phyloP scores from a whole-genome alignment of 768 basidiomycete genomes.

The Xerocomellus chrysenteron region DNA sequence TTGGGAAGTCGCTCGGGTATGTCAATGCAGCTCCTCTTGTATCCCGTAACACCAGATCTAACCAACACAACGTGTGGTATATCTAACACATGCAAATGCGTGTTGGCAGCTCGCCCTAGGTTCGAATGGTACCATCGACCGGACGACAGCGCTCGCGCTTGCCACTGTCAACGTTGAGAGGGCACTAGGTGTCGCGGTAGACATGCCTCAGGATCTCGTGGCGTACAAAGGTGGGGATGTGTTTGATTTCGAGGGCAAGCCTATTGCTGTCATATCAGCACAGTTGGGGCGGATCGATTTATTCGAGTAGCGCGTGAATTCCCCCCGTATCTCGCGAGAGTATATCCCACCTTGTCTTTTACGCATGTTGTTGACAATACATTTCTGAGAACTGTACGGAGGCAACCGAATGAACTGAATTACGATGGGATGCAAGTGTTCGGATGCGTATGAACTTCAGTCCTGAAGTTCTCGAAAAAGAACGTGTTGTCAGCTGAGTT shows the following conservation, averaged over 20 bases:
- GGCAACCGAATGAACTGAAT: too few relatives aligned
- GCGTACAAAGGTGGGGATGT: constrained; percentile 39
- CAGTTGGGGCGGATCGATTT: constrained; percentile 22
- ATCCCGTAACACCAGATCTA: not conserved
- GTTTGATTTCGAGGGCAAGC: constrained; percentile 39
- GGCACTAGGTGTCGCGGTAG: constrained; percentile 36
- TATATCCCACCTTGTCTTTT: not conserved
- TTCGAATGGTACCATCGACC: constrained; percentile 38
- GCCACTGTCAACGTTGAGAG: constrained; percentile 43
- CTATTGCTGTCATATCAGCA: constrained; percentile 37
- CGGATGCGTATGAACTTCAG: too few relatives aligned
- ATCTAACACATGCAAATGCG: not conserved
- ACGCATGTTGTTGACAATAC: not conserved
- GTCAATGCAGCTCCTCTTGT: not conserved
- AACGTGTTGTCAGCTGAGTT: too few relatives aligned
- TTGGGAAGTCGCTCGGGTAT: constrained; percentile 41
- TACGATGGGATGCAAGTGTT: too few relatives aligned
- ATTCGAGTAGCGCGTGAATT: constrained; percentile 6
- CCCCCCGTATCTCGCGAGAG: not conserved
- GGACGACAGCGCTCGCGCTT: constrained; percentile 36
- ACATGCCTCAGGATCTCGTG: constrained; percentile 36
- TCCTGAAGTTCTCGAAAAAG: too few relatives aligned
- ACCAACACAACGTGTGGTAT: not conserved
- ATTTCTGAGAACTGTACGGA: not conserved
- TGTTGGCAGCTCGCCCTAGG: constrained; percentile 37